These are phyloP conservation scores for Sicyos baderoa DNA, from an alignment of 306 rosid genomes.

Conservation along the genomic window DNA sequence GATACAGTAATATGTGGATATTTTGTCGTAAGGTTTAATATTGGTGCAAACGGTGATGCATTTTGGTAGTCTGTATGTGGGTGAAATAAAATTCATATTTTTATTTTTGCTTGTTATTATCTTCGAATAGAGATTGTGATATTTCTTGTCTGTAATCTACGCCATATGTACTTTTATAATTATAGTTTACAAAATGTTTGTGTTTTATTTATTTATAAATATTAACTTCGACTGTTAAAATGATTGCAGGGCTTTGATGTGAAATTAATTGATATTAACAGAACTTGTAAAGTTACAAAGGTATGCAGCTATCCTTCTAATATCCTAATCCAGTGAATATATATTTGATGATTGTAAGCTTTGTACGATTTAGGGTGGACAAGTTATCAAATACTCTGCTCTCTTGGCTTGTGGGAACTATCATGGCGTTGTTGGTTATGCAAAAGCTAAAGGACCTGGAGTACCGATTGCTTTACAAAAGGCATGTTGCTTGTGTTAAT, in stretches of 20 bases:
- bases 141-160: too few relatives aligned
- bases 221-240: slow-evolving; percentile 16
- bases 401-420: slow-evolving; percentile 89
- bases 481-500: slow-evolving; percentile 37
- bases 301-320: slow-evolving; percentile 32
- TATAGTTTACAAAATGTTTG: neutral
- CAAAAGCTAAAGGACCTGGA: slow-evolving; percentile 92
- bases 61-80: neutral
- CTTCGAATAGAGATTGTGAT: neutral
- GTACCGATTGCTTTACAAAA: slow-evolving; percentile 73
- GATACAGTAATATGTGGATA: neutral
- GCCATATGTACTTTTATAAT: neutral
- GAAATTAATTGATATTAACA: slow-evolving; percentile 72
- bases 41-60: neutral
- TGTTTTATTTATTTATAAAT: neutral
- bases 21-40: neutral
- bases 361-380: slow-evolving; percentile 58
- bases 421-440: slow-evolving; percentile 78
- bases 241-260: slow-evolving; percentile 68
- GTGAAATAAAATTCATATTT: neutral
- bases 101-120: neutral
- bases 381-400: slow-evolving; percentile 73
- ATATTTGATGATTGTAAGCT: slow-evolving; percentile 22
- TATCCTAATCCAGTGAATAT: slow-evolving; percentile 5
- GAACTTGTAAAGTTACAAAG: slow-evolving; percentile 94